phyloP scores from a whole-genome alignment of 371 early-diverging fungal species.

The Zychaea mexicana region DNA sequence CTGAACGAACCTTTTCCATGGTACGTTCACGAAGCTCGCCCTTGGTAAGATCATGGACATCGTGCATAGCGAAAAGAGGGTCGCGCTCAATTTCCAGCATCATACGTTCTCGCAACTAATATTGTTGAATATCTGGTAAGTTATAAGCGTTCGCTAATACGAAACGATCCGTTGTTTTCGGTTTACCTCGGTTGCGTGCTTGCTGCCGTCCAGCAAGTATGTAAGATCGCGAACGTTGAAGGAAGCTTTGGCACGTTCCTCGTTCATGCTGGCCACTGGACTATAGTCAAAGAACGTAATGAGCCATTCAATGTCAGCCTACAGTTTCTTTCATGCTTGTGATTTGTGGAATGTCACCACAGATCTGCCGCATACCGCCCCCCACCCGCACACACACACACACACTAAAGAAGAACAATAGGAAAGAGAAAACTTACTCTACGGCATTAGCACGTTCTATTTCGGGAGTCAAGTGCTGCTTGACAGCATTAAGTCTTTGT shows the following conservation, averaged over 20 bases:
- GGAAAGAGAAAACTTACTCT: constrained; percentile 16
- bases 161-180: too few species aligned
- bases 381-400: too few species aligned
- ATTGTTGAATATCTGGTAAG: not conserved
- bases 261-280: constrained; percentile 49
- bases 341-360: too few species aligned
- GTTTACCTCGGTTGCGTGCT: constrained; percentile 57
- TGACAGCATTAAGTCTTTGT: constrained; percentile 27
- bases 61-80: constrained; percentile 82
- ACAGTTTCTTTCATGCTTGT: not conserved
- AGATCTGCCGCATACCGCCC: too few species aligned
- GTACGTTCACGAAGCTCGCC: constrained; percentile 83
- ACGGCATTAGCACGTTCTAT: constrained; percentile 27
- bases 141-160: too few species aligned
- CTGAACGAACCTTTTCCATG: constrained; percentile 70
- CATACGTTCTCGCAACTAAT: constrained; percentile 75
- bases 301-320: not conserved
- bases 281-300: constrained; percentile 14
- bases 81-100: constrained; percentile 91
- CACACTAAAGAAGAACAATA: not conserved
- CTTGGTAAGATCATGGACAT: constrained; percentile 79
- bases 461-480: constrained; percentile 31
- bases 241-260: constrained; percentile 77
- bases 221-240: constrained; percentile 83
- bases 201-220: constrained; percentile 81